Conservation (phyloP, 2,329 filamentous ascomycete species). For the Thyridium curvatum region DNA sequence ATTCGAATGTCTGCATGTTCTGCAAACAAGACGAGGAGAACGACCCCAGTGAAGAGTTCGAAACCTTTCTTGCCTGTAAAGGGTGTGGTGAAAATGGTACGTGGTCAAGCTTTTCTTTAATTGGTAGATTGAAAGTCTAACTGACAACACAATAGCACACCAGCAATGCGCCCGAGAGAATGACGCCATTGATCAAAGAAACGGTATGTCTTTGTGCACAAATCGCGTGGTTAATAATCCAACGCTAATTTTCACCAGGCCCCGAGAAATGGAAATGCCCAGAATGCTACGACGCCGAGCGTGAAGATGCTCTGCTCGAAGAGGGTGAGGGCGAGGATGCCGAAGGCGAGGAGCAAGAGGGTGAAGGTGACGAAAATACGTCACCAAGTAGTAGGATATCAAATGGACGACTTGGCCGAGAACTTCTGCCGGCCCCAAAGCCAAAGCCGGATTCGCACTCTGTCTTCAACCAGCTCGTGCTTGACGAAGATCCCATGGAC, state of each 20-base stretch:
- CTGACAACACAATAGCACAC: slow-evolving; percentile 63
- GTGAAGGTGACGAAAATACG: slow-evolving; percentile 22
- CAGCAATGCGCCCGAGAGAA: slow-evolving; percentile 79
- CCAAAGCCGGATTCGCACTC: slow-evolving; percentile 67
- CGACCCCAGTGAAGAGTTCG: slow-evolving; percentile 75
- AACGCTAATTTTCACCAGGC: slow-evolving; percentile 24
- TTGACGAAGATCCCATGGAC: slow-evolving; percentile 68
- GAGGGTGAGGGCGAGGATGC: slow-evolving; percentile 17
- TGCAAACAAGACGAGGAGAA: slow-evolving; percentile 79
- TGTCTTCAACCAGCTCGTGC: slow-evolving; percentile 66
- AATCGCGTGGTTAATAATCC: background rate
- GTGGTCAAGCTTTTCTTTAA: slow-evolving; percentile 26
- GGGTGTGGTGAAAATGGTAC: slow-evolving; percentile 78
- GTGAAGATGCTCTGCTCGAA: slow-evolving; percentile 19
- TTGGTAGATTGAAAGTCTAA: slow-evolving; percentile 13
- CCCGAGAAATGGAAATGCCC: slow-evolving; percentile 44
- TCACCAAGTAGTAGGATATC: slow-evolving; percentile 42
- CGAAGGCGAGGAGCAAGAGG: slow-evolving; percentile 17
- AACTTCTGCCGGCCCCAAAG: slow-evolving; percentile 64
- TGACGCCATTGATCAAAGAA: slow-evolving; percentile 52
- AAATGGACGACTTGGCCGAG: slow-evolving; percentile 60
- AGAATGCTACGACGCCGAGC: slow-evolving; percentile 33
- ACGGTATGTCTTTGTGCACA: slow-evolving; percentile 45
- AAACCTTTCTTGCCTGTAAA: slow-evolving; percentile 69
- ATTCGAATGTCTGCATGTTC: slow-evolving; percentile 53